Evolutionary conservation across 768 basidiomycete species (phyloP), one percentile per base, ranked within the genome.

Genomic region (Xerocomellus intermedius): DNA sequence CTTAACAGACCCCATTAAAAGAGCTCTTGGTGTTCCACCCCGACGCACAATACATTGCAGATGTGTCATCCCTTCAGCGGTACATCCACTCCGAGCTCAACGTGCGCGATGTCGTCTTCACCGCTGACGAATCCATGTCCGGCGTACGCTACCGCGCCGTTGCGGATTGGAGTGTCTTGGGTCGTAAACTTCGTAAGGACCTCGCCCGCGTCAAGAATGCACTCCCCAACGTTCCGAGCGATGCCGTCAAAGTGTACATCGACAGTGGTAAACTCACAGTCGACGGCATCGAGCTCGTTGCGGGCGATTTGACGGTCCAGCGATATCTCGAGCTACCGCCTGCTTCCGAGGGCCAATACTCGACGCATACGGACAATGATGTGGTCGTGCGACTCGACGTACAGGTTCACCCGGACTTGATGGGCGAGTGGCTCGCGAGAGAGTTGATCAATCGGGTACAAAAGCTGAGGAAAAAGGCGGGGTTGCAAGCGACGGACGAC

Each of bases 21-120:
- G 94, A 98, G 68, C 79, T 99, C 35, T 74, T 95, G 57, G 85
- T 99, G 51, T 98, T 95, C 89, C 96, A 98, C 70, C 82, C 91
- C 16, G 87, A 93, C 56, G 70, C 77, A 36, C 79, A 85, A 67
- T 98, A 93, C 74, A 80, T 97, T 50, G 84, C 82, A 44, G 97
- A 99, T 68, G 85, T 93, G 67, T 80, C 81, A 61, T 84, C 89
- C 4, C 79, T 99, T 51, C 86, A 90, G 60, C 80, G 85, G 39
- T 98, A 98, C 76, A 86, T 99, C 64, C 79, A 86, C 63, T 95
- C 93, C 16, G 96, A 99, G 70, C 85, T 99, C 64, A 99, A 99
- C 73, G 85, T 98, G 54, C 91, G 94, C 24, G 86, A 91, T 61
- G 76, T 99, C 62, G 71, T 90, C 57, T 91, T 97, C 79, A 94